Percentiles rank a stretch among this genome's conserved stretches.
These are phyloP conservation scores for Beauveria medogensis DNA, from an alignment of 2,329 filamentous ascomycete species.

Conservation along the genomic window DNA sequence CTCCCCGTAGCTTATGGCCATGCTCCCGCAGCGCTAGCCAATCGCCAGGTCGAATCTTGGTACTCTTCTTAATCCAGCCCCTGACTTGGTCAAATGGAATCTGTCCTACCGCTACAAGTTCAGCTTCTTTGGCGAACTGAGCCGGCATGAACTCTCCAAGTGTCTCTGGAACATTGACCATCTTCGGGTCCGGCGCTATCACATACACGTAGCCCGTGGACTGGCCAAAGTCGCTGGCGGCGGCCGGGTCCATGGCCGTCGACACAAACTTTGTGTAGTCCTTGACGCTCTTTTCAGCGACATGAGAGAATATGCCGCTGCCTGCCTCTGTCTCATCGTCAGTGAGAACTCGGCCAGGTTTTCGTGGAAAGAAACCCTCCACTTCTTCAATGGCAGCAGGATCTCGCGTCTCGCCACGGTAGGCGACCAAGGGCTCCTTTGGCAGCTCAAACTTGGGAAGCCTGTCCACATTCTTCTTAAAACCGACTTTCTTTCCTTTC, in stretches of 20 bases:
- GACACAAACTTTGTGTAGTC: background rate
- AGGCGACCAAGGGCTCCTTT: background rate
- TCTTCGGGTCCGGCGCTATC: background rate
- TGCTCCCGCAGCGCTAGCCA: background rate
- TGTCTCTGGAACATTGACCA: background rate
- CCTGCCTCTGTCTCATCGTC: background rate
- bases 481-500: background rate
- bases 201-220: background rate
- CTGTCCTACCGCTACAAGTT: background rate
- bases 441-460: background rate
- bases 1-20: background rate
- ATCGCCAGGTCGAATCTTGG: background rate
- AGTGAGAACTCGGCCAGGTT: background rate
- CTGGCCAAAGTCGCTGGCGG: background rate
- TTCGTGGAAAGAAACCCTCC: background rate
- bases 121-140: background rate
- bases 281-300: background rate
- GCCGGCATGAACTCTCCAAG: background rate
- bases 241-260: background rate
- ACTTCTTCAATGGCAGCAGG: background rate
- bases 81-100: background rate
- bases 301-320: background rate
- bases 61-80: background rate
- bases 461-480: background rate
- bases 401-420: background rate